A percentile compares a stretch with the other conserved stretches of the same genome.
Evolutionary conservation across 176 grass and related monocot species (phyloP).

Genomic region (Luzula sylvatica): DNA sequence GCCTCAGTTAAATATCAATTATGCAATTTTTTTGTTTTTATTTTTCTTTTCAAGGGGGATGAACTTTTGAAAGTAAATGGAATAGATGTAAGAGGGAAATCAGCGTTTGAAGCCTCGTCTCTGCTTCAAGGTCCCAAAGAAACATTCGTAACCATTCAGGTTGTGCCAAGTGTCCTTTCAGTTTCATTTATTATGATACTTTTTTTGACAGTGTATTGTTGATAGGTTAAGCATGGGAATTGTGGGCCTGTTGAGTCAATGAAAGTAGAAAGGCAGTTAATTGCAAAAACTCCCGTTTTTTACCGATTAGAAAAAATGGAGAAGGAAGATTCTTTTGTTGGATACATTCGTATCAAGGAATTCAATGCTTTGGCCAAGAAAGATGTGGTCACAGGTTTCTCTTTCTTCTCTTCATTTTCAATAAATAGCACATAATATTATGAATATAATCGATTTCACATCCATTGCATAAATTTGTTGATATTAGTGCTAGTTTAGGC

Average conservation of each 20-base stretch:
- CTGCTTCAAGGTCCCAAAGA: conserved; percentile 88
- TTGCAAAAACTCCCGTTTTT: conserved; percentile 70
- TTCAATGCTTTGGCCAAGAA: conserved; percentile 97
- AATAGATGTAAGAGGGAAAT: conserved; percentile 63
- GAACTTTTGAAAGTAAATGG: conserved; percentile 90
- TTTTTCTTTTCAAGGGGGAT: conserved; percentile 60
- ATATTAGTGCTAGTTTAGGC: too few relatives aligned
- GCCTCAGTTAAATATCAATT: neutral
- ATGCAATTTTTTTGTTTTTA: conserved; percentile 24
- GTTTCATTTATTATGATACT: conserved; percentile 9
- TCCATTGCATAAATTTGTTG: too few relatives aligned
- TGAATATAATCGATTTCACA: too few relatives aligned
- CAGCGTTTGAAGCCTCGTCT: conserved; percentile 89
- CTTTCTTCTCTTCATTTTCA: conserved; percentile 29
- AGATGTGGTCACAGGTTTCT: conserved; percentile 92
- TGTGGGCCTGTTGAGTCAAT: conserved; percentile 79
- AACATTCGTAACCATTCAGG: conserved; percentile 90
- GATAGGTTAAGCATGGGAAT: conserved; percentile 80
- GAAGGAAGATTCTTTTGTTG: conserved; percentile 50
- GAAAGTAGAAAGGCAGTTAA: conserved; percentile 83
- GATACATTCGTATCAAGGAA: conserved; percentile 91
- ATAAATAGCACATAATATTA: too few relatives aligned
- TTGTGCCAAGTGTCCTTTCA: conserved; percentile 21
- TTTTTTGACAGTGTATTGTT: neutral
- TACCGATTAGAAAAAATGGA: conserved; percentile 86